phyloP scores from a whole-genome alignment of 148 eudicot genomes.

The Persicaria maculosa region DNA sequence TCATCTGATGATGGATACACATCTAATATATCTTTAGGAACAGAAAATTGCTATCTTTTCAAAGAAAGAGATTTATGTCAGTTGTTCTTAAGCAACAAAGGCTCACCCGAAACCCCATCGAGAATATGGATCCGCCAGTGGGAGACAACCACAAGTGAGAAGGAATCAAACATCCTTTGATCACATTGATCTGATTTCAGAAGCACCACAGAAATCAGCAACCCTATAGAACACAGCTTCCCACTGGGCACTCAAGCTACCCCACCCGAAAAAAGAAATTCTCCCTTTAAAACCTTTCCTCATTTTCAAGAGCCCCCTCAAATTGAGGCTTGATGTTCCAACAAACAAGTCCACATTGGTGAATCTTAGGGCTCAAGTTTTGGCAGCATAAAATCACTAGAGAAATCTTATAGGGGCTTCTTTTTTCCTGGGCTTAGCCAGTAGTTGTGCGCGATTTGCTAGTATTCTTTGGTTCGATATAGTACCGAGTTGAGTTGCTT shows the following conservation, averaged over 20 bases:
- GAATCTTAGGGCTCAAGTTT: constrained; percentile 5
- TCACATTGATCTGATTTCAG: neutral
- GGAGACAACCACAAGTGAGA: neutral
- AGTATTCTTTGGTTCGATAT: neutral
- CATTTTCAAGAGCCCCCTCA: neutral
- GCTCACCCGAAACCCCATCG: neutral
- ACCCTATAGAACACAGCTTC: neutral
- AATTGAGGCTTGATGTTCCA: neutral
- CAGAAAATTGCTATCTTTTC: neutral
- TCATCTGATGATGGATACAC: neutral
- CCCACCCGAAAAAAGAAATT: neutral
- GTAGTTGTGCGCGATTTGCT: neutral
- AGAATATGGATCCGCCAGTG: neutral
- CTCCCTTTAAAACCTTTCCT: neutral
- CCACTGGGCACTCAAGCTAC: constrained; percentile 4
- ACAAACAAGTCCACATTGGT: neutral
- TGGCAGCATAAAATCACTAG: constrained; percentile 5
- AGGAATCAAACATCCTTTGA: constrained; percentile 6
- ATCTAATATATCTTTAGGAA: neutral
- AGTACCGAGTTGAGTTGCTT: neutral
- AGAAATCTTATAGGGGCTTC: neutral
- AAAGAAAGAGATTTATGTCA: neutral
- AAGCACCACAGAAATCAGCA: neutral
- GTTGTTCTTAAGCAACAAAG: neutral
- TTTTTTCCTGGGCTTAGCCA: neutral